These are phyloP conservation scores for Jatropha curcas DNA, from an alignment of 345 rosid species.

Conservation along the genomic window DNA sequence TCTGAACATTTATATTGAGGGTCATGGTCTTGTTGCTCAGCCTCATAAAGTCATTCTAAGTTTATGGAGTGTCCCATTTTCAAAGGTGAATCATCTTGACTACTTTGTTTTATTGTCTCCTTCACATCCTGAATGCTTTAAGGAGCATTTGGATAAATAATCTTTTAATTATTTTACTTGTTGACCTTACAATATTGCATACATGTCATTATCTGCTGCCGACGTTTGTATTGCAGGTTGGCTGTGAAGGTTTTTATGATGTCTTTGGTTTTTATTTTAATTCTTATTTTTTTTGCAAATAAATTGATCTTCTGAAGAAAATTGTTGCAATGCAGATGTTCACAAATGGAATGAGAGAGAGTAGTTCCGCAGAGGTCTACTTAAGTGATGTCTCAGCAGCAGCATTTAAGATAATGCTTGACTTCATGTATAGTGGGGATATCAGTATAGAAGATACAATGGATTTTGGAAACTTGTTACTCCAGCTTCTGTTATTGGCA, in stretches of 20 bases:
- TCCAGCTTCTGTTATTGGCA: slow-evolving; percentile 79
- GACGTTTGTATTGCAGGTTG: neutral
- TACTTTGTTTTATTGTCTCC: neutral
- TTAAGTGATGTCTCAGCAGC: slow-evolving; percentile 72
- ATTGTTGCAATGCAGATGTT: slow-evolving; percentile 65
- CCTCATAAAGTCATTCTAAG: slow-evolving; percentile 78
- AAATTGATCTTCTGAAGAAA: slow-evolving; percentile 16
- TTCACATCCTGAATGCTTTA: neutral
- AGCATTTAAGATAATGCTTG: slow-evolving; percentile 79
- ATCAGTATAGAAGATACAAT: slow-evolving; percentile 55
- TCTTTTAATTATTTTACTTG: neutral
- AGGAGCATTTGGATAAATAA: no score
- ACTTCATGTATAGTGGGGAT: slow-evolving; percentile 83
- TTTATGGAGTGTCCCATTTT: slow-evolving; percentile 87
- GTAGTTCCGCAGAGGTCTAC: slow-evolving; percentile 58
- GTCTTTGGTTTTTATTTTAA: slow-evolving; percentile 8
- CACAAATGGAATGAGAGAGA: slow-evolving; percentile 98
- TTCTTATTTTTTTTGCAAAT: neutral
- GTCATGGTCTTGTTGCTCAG: slow-evolving; percentile 61
- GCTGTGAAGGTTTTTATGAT: neutral
- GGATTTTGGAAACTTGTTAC: slow-evolving; percentile 69
- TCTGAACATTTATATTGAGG: slow-evolving; percentile 55
- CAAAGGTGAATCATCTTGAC: slow-evolving; percentile 57
- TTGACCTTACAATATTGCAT: neutral
- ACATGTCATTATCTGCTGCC: neutral